Conservation (phyloP, 768 basidiomycete species). For the Roridomyces roridus region DNA sequence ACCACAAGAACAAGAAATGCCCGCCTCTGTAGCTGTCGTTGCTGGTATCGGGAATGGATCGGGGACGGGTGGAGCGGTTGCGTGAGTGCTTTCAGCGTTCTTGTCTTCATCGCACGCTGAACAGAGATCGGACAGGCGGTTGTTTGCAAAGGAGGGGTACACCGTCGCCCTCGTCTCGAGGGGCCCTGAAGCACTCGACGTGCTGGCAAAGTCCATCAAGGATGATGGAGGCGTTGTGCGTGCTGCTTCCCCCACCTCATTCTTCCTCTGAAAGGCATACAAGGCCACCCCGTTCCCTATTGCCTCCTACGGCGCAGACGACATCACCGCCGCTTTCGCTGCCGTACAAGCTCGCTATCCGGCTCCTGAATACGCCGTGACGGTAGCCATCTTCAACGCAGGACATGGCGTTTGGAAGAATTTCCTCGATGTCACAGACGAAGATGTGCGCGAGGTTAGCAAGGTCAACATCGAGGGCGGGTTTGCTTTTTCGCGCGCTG, state of each 20-base stretch:
- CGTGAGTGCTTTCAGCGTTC: slow-evolving; percentile 45
- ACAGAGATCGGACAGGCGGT: slow-evolving; percentile 47
- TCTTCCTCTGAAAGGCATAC: too few species aligned
- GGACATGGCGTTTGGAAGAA: slow-evolving; percentile 65
- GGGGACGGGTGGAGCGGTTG: slow-evolving; percentile 64
- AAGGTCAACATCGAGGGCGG: slow-evolving; percentile 62
- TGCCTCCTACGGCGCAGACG: slow-evolving; percentile 52
- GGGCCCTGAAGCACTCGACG: slow-evolving; percentile 55
- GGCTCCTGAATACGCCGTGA: slow-evolving; percentile 55
- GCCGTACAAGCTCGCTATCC: slow-evolving; percentile 53
- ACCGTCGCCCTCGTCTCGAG: slow-evolving; percentile 71
- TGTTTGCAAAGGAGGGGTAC: slow-evolving; percentile 69
- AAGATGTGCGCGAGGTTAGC: slow-evolving; percentile 57
- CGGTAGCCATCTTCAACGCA: slow-evolving; percentile 70
- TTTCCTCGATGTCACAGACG: slow-evolving; percentile 67
- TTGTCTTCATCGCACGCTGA: too few species aligned
- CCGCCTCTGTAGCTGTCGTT: slow-evolving; percentile 13
- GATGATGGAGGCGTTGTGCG: slow-evolving; percentile 62
- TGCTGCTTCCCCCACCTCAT: not conserved
- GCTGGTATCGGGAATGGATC: slow-evolving; percentile 44
- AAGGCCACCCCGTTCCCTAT: slow-evolving; percentile 68
- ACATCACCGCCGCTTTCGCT: slow-evolving; percentile 56
- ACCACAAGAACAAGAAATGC: too few species aligned
- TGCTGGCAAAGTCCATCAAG: slow-evolving; percentile 61
- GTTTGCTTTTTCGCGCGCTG: slow-evolving; percentile 68